Conservation (phyloP, 495 filamentous ascomycete genomes). For the Lasiosphaeriaceae sp. region DNA sequence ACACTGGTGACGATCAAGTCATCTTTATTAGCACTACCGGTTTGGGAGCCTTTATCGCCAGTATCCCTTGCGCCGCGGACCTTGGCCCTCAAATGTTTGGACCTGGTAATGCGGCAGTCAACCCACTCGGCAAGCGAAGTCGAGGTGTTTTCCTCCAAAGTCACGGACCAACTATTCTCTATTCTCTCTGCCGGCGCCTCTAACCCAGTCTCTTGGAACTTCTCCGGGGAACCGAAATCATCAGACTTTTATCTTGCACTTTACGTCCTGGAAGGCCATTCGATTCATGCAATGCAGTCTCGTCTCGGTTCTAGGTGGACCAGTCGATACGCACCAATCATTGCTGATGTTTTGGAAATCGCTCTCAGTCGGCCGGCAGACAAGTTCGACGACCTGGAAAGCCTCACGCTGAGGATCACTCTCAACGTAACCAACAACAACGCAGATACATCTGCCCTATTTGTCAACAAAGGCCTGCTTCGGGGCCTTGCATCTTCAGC, state of each 20-base stretch:
- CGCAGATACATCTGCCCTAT: constrained; percentile 57
- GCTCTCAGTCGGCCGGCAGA: constrained; percentile 29
- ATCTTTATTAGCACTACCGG: constrained; percentile 43
- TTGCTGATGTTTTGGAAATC: constrained; percentile 34
- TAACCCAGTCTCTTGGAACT: constrained; percentile 31
- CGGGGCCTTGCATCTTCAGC: constrained; percentile 47
- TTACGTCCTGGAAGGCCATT: constrained; percentile 40
- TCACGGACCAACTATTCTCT: constrained; percentile 48
- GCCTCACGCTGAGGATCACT: constrained; percentile 60
- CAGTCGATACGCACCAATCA: constrained; percentile 33
- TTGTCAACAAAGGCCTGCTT: constrained; percentile 57
- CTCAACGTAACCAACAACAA: constrained; percentile 89
- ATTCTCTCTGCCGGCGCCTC: constrained; percentile 39
- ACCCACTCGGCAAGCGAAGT: constrained; percentile 44
- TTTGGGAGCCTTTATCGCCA: constrained; percentile 55
- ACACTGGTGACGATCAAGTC: constrained; percentile 50
- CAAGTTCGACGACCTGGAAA: constrained; percentile 32
- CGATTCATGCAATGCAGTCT: constrained; percentile 37
- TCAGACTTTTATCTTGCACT: constrained; percentile 39
- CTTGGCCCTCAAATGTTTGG: constrained; percentile 60
- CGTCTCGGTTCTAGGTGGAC: constrained; percentile 33
- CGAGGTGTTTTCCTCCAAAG: constrained; percentile 48
- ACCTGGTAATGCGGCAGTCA: constrained; percentile 53
- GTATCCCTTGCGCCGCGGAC: constrained; percentile 55
- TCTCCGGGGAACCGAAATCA: constrained; percentile 26